Conservation (phyloP, 2,329 filamentous ascomycete species). For the Trichoderma sp. region DNA sequence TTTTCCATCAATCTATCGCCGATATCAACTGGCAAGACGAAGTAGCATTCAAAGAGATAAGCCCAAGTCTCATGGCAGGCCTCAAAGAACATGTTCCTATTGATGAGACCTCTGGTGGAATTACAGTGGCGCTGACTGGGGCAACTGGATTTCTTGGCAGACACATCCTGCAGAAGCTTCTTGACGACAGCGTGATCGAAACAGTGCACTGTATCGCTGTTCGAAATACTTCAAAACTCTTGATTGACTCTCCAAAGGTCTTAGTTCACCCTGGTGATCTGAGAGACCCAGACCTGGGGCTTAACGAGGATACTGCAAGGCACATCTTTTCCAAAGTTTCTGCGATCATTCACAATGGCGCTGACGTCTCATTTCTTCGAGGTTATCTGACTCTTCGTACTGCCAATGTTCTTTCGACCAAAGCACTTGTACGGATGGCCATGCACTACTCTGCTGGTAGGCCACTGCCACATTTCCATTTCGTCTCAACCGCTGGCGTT, state of each 20-base stretch:
- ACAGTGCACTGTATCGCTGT: background rate
- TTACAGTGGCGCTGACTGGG: background rate
- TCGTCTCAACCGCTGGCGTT: background rate
- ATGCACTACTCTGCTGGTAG: background rate
- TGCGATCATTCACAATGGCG: background rate
- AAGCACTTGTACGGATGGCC: background rate
- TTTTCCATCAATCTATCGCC: background rate
- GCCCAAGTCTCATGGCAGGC: background rate
- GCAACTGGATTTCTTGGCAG: background rate
- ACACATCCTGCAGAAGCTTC: background rate
- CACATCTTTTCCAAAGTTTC: background rate
- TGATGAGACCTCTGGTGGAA: background rate
- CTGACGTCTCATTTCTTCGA: background rate
- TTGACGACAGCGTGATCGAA: background rate
- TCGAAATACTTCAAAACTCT: background rate
- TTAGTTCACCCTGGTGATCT: background rate
- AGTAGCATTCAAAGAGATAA: background rate
- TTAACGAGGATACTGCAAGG: background rate
- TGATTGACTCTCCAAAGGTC: background rate
- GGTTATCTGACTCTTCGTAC: background rate
- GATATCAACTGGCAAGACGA: background rate
- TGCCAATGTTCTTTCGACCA: background rate
- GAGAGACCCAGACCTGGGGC: background rate
- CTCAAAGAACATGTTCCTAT: background rate
- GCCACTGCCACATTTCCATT: background rate